These are phyloP conservation scores for Rhododendron williamsianum DNA, from an alignment of 148 eudicot species.

Conservation along the genomic window DNA sequence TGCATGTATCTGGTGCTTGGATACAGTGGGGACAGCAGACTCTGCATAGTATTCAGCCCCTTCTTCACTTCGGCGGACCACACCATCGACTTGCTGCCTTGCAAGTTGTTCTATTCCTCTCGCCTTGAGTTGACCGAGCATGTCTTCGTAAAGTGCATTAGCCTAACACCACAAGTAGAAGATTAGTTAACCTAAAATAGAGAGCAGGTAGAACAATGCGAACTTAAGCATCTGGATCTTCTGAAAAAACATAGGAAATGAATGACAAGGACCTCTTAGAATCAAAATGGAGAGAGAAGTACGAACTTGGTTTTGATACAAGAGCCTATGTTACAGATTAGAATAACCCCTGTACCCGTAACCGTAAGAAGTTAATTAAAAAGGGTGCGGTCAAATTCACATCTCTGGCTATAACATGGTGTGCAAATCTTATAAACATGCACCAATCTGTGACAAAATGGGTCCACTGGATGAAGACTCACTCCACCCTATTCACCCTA, in stretches of 20 bases:
- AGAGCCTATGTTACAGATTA: background rate
- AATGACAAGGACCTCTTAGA: background rate
- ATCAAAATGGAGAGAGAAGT: background rate
- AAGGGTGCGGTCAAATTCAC: background rate
- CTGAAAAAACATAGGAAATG: background rate
- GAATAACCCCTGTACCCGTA: background rate
- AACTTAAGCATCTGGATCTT: background rate
- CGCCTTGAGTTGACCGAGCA: conserved; percentile 57
- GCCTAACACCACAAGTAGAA: conserved; percentile 35
- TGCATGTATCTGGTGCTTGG: conserved; percentile 66
- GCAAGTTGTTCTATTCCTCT: conserved; percentile 72
- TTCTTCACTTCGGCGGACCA: conserved; percentile 72
- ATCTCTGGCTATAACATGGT: background rate
- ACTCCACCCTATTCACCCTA: background rate
- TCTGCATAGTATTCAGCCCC: conserved; percentile 75
- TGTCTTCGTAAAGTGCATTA: conserved; percentile 75
- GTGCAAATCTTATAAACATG: background rate
- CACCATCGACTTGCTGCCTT: conserved; percentile 89
- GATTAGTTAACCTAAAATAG: background rate
- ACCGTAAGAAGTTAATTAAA: background rate
- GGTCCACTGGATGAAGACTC: background rate
- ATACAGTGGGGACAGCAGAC: conserved; percentile 52
- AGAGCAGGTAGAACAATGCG: background rate
- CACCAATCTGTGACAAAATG: background rate
- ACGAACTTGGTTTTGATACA: background rate